Base-by-base conservation (phyloP, 2,329 filamentous ascomycete species). In the Aspergillus carbonarius region DNA sequence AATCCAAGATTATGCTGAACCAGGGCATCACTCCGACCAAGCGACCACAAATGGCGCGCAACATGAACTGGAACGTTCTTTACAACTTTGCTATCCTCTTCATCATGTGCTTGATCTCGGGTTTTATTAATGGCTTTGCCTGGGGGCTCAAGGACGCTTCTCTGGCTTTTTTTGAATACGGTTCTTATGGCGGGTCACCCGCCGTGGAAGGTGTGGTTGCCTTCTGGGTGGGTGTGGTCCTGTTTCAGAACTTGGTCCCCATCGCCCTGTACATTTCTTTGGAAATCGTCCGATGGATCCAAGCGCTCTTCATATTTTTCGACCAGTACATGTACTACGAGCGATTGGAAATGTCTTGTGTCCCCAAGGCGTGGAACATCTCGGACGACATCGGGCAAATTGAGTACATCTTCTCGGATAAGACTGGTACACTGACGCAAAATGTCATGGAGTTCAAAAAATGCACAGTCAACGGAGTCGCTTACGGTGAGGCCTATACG, bases 371-470 rank as follows among this genome's bases (percentile, higher is more conserved):
- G 10, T 54, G 51, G 51, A 54, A 54, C 5, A 54, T 54, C 7
- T 54, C 51, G 4, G 51, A 54, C 17, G 51, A 54, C 30, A 54
- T 54, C 3, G 95, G 95, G 15, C 95, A 99, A 76, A 96, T 99
- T 62, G 93, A 97, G 76, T 98, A 97, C 79, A 96, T 98, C 66
- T 98, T 98, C 76, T 97, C 91, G 0, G 91, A 96, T 81, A 96
- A 96, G 78, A 96, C 91, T 0, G 91, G 91, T 58, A 96, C 91
- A 3, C 78, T 96, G 63, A 96, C 91, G 0, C 91, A 95, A 70
- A 96, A 96, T 73, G 89, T 95, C 52, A 96, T 96, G 93, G 95
- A 98, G 74, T 99, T 98, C 84, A 98, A 97, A 77, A 98, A 98
- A 76, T 92, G 89, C 32, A 54, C 51, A 12, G 51, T 54, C 51